A percentile compares a stretch with the other conserved stretches of the same genome.
Evolutionary conservation across 2,329 filamentous ascomycete species (phyloP).

Genomic region (Fonsecaea multimorphosa): DNA sequence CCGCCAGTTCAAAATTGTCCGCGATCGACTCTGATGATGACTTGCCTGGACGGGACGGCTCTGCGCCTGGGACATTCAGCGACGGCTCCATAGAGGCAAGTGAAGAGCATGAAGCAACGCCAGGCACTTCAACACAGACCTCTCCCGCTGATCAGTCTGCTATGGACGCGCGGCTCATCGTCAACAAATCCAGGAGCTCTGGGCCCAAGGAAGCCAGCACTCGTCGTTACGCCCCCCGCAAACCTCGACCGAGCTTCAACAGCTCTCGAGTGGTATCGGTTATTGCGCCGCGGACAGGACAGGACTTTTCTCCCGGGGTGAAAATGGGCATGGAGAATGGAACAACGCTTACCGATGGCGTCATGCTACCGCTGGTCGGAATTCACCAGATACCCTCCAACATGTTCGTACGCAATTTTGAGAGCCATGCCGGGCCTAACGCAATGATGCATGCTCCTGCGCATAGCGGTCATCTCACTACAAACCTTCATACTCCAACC

Average conservation of each 20-base stretch:
- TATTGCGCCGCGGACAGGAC: slow-evolving; percentile 13
- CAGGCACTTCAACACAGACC: slow-evolving; percentile 18
- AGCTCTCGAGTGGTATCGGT: not conserved
- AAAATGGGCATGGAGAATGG: slow-evolving; percentile 13
- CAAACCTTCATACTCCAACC: slow-evolving; percentile 2
- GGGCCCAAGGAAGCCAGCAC: not conserved
- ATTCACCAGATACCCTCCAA: slow-evolving; percentile 19
- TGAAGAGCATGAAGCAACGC: slow-evolving; percentile 17
- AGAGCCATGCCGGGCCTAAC: slow-evolving; percentile 7
- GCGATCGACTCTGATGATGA: slow-evolving; percentile 25
- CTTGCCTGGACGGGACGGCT: not conserved
- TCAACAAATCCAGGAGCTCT: slow-evolving; percentile 15
- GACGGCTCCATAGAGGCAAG: slow-evolving; percentile 17
- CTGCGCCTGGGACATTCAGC: slow-evolving; percentile 4
- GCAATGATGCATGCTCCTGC: slow-evolving; percentile 24
- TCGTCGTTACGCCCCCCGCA: slow-evolving; percentile 5
- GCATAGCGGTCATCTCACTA: slow-evolving; percentile 11
- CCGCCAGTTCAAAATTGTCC: slow-evolving; percentile 9
- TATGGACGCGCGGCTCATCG: slow-evolving; percentile 2
- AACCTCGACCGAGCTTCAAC: slow-evolving; percentile 12
- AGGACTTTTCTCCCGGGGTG: slow-evolving; percentile 13
- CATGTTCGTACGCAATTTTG: slow-evolving; percentile 12
- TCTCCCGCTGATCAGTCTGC: slow-evolving; percentile 20
- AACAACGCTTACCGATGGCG: slow-evolving; percentile 1
- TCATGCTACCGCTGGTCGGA: slow-evolving; percentile 9